Evolutionary conservation across 73 alveolate species (phyloP), one percentile per base, ranked within the genome.

Genomic region (Paramecium octaurelia): DNA sequence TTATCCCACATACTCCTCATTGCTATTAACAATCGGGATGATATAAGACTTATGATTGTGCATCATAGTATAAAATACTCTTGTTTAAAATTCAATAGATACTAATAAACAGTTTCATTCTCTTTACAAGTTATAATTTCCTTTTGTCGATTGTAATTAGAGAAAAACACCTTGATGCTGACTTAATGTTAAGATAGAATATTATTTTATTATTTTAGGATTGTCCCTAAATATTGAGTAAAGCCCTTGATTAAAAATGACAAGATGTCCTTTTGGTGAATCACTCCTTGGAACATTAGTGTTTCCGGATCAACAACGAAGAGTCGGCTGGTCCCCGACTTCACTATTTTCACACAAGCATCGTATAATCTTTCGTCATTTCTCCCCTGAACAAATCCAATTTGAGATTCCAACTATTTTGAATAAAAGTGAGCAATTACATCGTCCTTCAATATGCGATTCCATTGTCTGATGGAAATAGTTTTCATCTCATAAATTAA

Each of bases 301-400:
- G 48, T 24, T 80, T 80, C 91, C 44, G 91, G 91, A 44, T 80
- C 91, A 44, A 80, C 75, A 0, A 80, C 91, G 8, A 80, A 31
- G 20, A 48, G 46, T 4, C 91, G 36, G 21, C 75, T 80, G 4
- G 57, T 48, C 6, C 91, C 75, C 1, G 70, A 44, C 10, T 46
- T 27, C 6, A 23, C 57, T 24, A 80, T 80, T 20, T 46, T 40
- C 2, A 31, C n/a, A 46, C 91, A 80, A 80, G 91, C 75, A 44
- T 80, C 91, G 18, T 43, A 44, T 24, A 80, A 46, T 24, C 75
- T 34, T 48, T 80, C 91, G 44, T 80, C 91, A 11, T 21, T 44
- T 44, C 75, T 80, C 12, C 91, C 75, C 23, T 48, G 16, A 18
- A 80, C 35, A 38, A 80, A 73, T 73, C 87, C 87, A 34, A 73